These are phyloP conservation scores for Solanum piurae DNA, from an alignment of 257 asterid genomes.

Conservation along the genomic window DNA sequence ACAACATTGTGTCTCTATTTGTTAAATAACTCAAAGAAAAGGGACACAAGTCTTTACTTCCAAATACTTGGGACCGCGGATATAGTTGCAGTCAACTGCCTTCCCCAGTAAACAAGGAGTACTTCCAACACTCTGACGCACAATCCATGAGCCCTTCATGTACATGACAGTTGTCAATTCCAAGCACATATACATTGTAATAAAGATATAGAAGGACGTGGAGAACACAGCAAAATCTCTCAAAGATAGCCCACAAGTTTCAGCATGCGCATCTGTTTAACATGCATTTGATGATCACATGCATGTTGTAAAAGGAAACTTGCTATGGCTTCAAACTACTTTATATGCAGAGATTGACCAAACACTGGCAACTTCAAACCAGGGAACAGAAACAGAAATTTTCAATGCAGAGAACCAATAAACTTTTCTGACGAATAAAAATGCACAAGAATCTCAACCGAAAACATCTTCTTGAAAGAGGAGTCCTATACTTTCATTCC, in stretches of 20 bases:
- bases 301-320: neutral
- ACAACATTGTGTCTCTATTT: neutral
- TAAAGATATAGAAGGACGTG: neutral
- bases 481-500: neutral
- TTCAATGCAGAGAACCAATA: neutral
- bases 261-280: neutral
- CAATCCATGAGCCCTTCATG: conserved; percentile 97
- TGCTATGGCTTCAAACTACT: neutral
- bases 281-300: neutral
- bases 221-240: neutral
- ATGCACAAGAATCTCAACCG: neutral
- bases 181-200: neutral
- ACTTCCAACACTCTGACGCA: conserved; percentile 99
- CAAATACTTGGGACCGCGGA: conserved; percentile 76
- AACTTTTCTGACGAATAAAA: neutral
- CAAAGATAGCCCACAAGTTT: neutral
- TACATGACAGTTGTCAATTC: neutral
- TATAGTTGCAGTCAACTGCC: conserved; percentile 94
- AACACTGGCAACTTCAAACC: neutral
- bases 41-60: conserved; percentile 38
- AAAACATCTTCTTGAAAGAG: neutral
- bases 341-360: neutral
- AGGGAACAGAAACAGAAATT: neutral
- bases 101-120: conserved; percentile 94
- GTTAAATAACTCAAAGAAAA: neutral